Evolutionary conservation across 345 rosid species (phyloP).

Genomic region (Citrus cavaleriei): DNA sequence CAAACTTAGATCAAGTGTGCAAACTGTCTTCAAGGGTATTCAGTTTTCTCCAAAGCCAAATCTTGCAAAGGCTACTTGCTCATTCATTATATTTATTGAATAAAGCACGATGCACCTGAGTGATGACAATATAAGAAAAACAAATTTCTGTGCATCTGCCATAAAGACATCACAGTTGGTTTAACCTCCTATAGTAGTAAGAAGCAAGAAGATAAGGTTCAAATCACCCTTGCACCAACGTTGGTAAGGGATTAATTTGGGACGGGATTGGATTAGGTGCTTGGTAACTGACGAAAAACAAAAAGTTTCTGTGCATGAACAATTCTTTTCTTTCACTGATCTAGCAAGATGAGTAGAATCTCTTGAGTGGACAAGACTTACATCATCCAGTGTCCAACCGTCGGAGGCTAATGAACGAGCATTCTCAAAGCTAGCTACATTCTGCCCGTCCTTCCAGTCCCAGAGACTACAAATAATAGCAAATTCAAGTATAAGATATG

Average conservation of each 20-base stretch:
- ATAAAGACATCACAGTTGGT: not conserved
- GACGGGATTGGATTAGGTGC: not conserved
- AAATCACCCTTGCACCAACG: not conserved
- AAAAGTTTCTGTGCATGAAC: not conserved
- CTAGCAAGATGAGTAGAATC: not conserved
- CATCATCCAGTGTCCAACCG: constrained; percentile 67
- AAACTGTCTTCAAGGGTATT: not conserved
- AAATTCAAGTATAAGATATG: not conserved
- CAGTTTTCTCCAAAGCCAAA: too few species aligned
- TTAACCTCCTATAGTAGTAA: not conserved
- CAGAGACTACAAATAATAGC: constrained; percentile 49
- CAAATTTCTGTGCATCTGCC: not conserved
- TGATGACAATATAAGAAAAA: not conserved
- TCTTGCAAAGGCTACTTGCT: not conserved
- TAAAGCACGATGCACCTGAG: not conserved
- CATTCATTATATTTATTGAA: not conserved
- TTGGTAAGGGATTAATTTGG: not conserved
- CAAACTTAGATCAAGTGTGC: not conserved
- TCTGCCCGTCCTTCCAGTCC: constrained; percentile 72
- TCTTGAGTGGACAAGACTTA: constrained; percentile 15
- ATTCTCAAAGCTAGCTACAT: constrained; percentile 57
- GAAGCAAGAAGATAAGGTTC: not conserved
- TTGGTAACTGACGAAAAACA: not conserved
- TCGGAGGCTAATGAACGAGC: constrained; percentile 82
- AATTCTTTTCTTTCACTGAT: not conserved